These are phyloP conservation scores for Sarocladium oryzae DNA, from an alignment of 2,329 filamentous ascomycete species.

Conservation along the genomic window DNA sequence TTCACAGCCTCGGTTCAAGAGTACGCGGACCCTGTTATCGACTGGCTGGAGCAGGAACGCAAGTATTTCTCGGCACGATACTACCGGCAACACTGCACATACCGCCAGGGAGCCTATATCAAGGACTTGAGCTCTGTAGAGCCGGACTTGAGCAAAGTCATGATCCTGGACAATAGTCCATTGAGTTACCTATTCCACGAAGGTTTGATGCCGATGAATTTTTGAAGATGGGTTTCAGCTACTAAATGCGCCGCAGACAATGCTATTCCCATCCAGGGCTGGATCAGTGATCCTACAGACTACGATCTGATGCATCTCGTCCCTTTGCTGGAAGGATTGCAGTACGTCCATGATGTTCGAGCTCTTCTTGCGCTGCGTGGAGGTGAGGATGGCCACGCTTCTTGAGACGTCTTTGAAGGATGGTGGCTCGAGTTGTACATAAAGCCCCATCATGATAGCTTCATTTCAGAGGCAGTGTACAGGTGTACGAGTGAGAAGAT, in stretches of 20 bases:
- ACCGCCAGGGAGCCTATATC: conserved; percentile 92
- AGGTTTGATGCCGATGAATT: conserved; percentile 46
- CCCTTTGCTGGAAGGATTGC: conserved; percentile 84
- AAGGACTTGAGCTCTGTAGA: conserved; percentile 96
- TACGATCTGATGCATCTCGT: conserved; percentile 90
- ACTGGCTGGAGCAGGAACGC: conserved; percentile 94
- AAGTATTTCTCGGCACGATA: conserved; percentile 94
- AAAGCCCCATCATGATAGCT: background rate
- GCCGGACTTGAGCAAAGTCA: conserved; percentile 93
- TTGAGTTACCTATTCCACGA: conserved; percentile 98
- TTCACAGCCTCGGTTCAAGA: conserved; percentile 98
- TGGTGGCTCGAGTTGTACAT: background rate
- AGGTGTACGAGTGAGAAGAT: background rate
- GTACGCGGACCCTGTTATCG: conserved; percentile 96
- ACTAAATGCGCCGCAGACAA: conserved; percentile 71
- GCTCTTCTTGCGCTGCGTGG: conserved; percentile 82
- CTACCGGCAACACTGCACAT: conserved; percentile 96
- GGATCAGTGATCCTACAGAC: conserved; percentile 98
- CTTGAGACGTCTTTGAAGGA: conserved; percentile 26
- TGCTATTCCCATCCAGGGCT: conserved; percentile 96
- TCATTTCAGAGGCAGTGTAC: conserved; percentile 5
- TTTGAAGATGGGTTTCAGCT: too few species aligned
- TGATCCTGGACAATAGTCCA: conserved; percentile 98
- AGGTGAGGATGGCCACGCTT: conserved; percentile 66
- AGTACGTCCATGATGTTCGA: conserved; percentile 94